Evolutionary conservation across 495 filamentous ascomycete species (phyloP).

Genomic region (Neurospora hispaniola): DNA sequence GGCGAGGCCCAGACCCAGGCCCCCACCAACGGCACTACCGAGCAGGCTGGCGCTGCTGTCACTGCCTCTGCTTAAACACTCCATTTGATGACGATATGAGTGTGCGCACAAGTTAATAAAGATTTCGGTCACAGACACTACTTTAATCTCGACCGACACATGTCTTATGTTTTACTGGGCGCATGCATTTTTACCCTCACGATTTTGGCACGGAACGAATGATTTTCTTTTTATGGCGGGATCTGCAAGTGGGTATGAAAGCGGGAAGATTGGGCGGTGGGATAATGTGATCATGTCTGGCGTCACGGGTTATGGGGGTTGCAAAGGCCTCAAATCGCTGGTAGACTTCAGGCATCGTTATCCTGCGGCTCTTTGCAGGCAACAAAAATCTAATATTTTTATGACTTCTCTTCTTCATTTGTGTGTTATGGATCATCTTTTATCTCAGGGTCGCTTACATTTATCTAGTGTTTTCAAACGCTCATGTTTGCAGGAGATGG

Average conservation of each 20-base stretch:
- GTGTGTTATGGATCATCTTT: conserved; percentile 18
- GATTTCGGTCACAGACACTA: conserved; percentile 15
- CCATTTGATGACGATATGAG: conserved; percentile 13
- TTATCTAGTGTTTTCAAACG: conserved; percentile 28
- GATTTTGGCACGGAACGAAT: conserved; percentile 25
- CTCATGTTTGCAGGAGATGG: conserved; percentile 25
- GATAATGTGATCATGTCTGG: conserved; percentile 18
- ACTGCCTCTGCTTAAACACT: conserved; percentile 12
- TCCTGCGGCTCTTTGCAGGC: conserved; percentile 20
- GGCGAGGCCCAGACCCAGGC: conserved; percentile 23
- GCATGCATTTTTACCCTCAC: conserved; percentile 20
- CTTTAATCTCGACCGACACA: conserved; percentile 19
- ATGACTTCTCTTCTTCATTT: conserved; percentile 20
- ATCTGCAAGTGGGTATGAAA: conserved; percentile 17
- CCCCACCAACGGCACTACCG: not conserved
- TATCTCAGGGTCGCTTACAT: conserved; percentile 23
- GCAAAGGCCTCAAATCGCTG: conserved; percentile 13
- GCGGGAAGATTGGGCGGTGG: conserved; percentile 18
- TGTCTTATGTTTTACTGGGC: conserved; percentile 25
- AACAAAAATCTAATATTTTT: conserved; percentile 24
- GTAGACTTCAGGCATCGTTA: conserved; percentile 23
- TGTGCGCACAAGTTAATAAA: conserved; percentile 15
- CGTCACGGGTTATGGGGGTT: conserved; percentile 23
- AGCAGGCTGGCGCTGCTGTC: not conserved
- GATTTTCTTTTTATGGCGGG: conserved; percentile 21